Conservation (phyloP, 352 stramenopile genomes). For the Phytopythium ostracodes region DNA sequence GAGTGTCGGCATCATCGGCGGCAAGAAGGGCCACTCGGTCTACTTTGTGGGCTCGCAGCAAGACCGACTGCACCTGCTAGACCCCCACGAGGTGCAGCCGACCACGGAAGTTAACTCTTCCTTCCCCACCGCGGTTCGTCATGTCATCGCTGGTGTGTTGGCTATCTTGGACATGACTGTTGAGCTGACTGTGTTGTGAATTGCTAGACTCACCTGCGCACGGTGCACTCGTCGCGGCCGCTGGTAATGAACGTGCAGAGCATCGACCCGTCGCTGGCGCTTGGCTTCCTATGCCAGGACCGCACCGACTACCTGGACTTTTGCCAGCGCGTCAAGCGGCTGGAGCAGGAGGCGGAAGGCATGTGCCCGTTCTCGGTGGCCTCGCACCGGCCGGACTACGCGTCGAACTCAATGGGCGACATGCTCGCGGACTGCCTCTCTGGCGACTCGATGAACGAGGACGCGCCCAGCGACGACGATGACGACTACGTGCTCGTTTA, state of each 20-base stretch:
- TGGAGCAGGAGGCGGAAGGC: constrained; percentile 39
- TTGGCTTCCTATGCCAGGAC: constrained; percentile 91
- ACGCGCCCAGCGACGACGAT: constrained; percentile 38
- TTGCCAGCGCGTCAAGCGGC: constrained; percentile 34
- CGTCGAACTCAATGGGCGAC: constrained; percentile 28
- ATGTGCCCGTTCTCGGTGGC: constrained; percentile 70
- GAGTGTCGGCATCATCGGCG: constrained; percentile 93
- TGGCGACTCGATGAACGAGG: constrained; percentile 57
- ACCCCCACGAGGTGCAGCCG: constrained; percentile 79
- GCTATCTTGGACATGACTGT: not conserved
- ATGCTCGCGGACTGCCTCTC: constrained; percentile 55
- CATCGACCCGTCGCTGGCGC: constrained; percentile 92
- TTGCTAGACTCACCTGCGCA: constrained; percentile 50
- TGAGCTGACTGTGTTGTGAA: constrained; percentile 4
- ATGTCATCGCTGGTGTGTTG: not conserved
- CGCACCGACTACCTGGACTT: constrained; percentile 72
- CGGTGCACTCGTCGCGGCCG: constrained; percentile 46
- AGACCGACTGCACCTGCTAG: constrained; percentile 74
- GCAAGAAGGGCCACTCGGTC: constrained; percentile 92
- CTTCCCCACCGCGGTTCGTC: constrained; percentile 65
- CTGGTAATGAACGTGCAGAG: constrained; percentile 80
- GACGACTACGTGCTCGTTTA: constrained; percentile 76
- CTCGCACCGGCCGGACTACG: constrained; percentile 53
- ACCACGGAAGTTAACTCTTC: constrained; percentile 61
- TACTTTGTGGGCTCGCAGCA: constrained; percentile 94